Conservation (phyloP, 2,329 filamentous ascomycete species). For the Monosporascus ibericus region DNA sequence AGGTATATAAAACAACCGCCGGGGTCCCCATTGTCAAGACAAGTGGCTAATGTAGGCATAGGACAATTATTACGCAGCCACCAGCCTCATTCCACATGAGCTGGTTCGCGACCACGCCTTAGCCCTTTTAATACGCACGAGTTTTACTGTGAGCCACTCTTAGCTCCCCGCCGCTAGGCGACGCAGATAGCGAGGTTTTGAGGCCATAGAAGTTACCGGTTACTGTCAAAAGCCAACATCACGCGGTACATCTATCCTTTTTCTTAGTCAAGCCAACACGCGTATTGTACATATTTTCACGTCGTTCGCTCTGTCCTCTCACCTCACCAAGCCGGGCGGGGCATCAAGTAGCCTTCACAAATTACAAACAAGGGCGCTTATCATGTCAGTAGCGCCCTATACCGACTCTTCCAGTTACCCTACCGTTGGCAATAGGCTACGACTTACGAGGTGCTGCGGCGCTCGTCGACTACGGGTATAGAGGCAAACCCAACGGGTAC, state of each 20-base stretch:
- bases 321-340: neutral
- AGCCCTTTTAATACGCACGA: neutral
- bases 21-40: neutral
- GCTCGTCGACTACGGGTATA: no score
- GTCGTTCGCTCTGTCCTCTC: neutral
- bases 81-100: neutral
- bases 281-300: no score
- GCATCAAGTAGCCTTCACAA: neutral
- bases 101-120: neutral
- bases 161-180: no score
- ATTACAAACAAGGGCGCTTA: neutral
- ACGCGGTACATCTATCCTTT: no score
- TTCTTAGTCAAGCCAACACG: neutral
- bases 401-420: neutral
- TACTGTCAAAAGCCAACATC: neutral
- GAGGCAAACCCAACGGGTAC: no score
- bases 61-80: neutral
- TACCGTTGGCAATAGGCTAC: no score
- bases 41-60: neutral
- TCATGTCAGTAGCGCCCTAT: neutral
- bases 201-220: neutral
- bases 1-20: neutral
- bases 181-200: neutral
- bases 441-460: no score
- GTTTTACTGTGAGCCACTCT: neutral